Evolutionary conservation across 768 basidiomycete genomes (phyloP), one percentile per base, ranked within the genome.

Genomic region (Leccinum incarnatum): DNA sequence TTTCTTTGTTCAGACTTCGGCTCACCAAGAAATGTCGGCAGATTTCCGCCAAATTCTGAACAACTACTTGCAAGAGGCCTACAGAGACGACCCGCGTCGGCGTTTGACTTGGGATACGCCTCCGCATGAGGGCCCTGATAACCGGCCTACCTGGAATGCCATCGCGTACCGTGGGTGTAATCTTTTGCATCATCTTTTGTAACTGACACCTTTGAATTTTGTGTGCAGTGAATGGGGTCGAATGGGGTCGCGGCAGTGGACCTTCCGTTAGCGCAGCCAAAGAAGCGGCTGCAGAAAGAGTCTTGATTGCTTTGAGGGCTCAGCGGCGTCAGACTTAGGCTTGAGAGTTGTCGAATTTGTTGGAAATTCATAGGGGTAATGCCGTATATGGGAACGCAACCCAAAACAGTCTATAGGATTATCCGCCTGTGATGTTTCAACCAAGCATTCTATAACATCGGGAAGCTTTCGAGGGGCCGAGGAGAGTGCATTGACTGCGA

Each of bases 61-160:
- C 17, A 69, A 69, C 45, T 53, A 69, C 51, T 30, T 69, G 12
- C 69, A 69, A 47, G 45, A 29, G 11, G 36, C 55, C 12, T 54
- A 62, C 46, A 58, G 67, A 57, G 57, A 56, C 19, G 56, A 64
- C 12, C 59, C 65, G 12, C 45, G 53, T 37, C 57, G 47, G 14
- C 58, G 47, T 15, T 48, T 69, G 48, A 58, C 50, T 21, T 69
- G 69, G 69, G 61, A 67, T 54, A 58, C 17, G n/a, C 42, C 42
- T 0, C 58, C 55, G 4, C 10, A 3, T 1, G 55, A 59, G 2
- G 69, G 69, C 7, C 61, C 69, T 36, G 55, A 62, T 45, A 60
- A 71, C 53, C 57, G 45, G 17, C 69, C 69, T 9, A 69, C 50
- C 10, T 71, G 69, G 69, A 42, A 56, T 12, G 69, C 62, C 15